Evolutionary conservation across 306 rosid species (phyloP).

Genomic region (Carpinus fangiana): DNA sequence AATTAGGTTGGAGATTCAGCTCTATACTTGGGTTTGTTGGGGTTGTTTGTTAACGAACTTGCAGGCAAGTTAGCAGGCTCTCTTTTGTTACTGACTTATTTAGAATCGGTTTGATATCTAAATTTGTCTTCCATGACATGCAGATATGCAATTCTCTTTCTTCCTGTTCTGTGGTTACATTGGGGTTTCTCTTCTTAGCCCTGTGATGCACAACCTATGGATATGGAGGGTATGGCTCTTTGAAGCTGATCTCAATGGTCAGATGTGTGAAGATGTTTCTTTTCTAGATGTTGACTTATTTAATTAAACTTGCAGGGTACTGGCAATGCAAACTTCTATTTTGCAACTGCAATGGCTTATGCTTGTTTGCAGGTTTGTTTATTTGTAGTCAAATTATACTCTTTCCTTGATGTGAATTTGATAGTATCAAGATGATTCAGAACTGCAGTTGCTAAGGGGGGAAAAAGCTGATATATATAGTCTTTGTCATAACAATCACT

Average conservation of each 20-base stretch:
- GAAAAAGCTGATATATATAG: not conserved
- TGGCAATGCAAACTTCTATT: constrained; percentile 95
- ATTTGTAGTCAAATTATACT: not conserved
- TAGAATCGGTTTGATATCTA: constrained; percentile 18
- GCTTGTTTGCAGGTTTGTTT: constrained; percentile 80
- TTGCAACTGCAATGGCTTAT: constrained; percentile 86
- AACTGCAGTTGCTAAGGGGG: not conserved
- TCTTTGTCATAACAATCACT: not conserved
- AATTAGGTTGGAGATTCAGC: constrained; percentile 89
- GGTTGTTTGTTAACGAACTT: constrained; percentile 82
- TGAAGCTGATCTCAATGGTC: constrained; percentile 23
- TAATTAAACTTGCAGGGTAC: constrained; percentile 75
- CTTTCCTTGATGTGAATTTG: not conserved
- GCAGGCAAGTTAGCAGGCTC: constrained; percentile 46
- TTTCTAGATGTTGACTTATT: constrained; percentile 13
- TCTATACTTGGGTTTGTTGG: constrained; percentile 78
- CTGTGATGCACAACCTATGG: constrained; percentile 99
- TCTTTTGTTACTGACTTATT: not conserved
- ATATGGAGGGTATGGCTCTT: constrained; percentile 84
- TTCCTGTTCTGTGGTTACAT: constrained; percentile 81
- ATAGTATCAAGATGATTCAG: not conserved
- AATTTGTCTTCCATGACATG: constrained; percentile 38
- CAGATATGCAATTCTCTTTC: constrained; percentile 91
- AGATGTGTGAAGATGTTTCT: not conserved
- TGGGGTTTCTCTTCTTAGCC: constrained; percentile 92